Evolutionary conservation across 441 rosid genomes (phyloP).

Genomic region (Syzygium malaccense): DNA sequence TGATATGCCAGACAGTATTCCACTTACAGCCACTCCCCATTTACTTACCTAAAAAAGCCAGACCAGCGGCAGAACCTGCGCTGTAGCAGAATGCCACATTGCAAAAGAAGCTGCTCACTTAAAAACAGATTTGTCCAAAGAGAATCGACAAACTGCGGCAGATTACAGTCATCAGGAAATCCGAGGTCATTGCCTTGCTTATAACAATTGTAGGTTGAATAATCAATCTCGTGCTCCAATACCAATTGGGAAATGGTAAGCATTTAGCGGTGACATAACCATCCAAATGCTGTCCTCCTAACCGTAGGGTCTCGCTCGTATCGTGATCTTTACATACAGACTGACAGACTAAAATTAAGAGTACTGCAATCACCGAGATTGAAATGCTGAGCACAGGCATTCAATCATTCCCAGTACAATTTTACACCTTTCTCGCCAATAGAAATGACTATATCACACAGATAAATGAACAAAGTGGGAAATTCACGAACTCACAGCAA

Average conservation of each 20-base stretch:
- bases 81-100: not conserved
- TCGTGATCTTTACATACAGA: not conserved
- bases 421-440: not conserved
- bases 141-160: not conserved
- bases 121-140: not conserved
- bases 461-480: not conserved
- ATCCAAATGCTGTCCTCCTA: not conserved
- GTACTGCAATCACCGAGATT: not conserved
- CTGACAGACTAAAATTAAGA: not conserved
- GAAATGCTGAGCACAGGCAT: not conserved
- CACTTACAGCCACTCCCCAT: not conserved
- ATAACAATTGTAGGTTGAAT: not conserved
- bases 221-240: not conserved
- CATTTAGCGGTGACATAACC: not conserved
- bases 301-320: not conserved
- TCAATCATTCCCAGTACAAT: not conserved
- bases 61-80: not conserved
- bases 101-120: not conserved
- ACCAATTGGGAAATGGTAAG: not conserved
- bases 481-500: conserved; percentile 47
- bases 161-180: not conserved
- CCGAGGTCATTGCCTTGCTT: not conserved
- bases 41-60: not conserved
- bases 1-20: not conserved
- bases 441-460: not conserved